A percentile compares a stretch with the other conserved stretches of the same genome.
phyloP scores from a whole-genome alignment of 495 filamentous ascomycete genomes.

The Tuber brumale region DNA sequence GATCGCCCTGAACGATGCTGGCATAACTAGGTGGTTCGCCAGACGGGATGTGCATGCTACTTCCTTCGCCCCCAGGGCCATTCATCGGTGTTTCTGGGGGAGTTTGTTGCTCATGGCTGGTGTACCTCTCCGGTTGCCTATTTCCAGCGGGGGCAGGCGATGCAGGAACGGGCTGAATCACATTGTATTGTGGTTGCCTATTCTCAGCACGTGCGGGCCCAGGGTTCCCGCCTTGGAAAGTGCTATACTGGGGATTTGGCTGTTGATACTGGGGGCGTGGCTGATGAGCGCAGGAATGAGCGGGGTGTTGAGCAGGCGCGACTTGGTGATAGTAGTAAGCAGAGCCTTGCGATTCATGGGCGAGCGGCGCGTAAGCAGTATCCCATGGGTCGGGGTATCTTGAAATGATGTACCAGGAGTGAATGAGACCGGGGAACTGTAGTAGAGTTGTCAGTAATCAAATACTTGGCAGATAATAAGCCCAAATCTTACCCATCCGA shows the following conservation, averaged over 20 bases:
- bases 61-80: constrained; percentile 42
- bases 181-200: constrained; percentile 44
- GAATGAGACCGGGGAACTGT: constrained; percentile 76
- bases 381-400: constrained; percentile 69
- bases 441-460: not conserved
- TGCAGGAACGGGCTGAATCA: not conserved
- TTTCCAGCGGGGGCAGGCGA: constrained; percentile 33
- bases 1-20: constrained; percentile 76
- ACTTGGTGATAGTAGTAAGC: constrained; percentile 44
- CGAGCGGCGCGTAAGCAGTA: constrained; percentile 57
- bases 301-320: constrained; percentile 28
- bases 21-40: constrained; percentile 69
- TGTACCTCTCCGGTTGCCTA: constrained; percentile 33
- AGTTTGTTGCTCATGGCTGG: constrained; percentile 36
- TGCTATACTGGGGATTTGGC: constrained; percentile 42
- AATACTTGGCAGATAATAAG: not conserved
- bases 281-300: constrained; percentile 44
- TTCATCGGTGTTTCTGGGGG: constrained; percentile 38
- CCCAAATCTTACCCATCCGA: constrained; percentile 59
- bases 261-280: constrained; percentile 41
- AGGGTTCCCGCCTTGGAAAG: constrained; percentile 38
- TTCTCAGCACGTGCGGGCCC: constrained; percentile 32
- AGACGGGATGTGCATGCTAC: constrained; percentile 39
- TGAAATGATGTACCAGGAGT: constrained; percentile 97
- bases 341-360: constrained; percentile 51